Evolutionary conservation across 1,139 yeast species (phyloP).

Genomic region (Scheffersomyces parashehatae): DNA sequence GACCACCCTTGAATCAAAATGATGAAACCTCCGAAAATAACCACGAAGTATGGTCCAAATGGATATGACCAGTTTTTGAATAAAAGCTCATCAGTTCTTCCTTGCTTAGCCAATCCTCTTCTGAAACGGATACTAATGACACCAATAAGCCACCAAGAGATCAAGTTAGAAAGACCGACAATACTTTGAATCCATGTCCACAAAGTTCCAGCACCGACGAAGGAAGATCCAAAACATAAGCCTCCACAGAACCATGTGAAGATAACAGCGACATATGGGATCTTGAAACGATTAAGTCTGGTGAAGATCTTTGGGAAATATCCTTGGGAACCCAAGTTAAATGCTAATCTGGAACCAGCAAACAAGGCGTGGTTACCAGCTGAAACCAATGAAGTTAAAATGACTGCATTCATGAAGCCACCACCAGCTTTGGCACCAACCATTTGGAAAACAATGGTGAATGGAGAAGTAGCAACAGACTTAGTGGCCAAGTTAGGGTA

Average conservation of each 20-base stretch:
- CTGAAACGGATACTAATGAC: constrained; percentile 42
- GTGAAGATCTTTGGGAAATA: constrained; percentile 40
- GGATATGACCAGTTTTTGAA: constrained; percentile 46
- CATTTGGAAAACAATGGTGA: constrained; percentile 62
- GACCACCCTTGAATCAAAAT: constrained; percentile 51
- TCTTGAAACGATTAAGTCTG: constrained; percentile 32
- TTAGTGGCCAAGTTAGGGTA: constrained; percentile 41
- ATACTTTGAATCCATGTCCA: constrained; percentile 48
- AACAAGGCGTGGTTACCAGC: constrained; percentile 48
- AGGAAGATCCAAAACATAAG: constrained; percentile 44
- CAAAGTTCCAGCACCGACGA: constrained; percentile 43
- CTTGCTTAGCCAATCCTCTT: constrained; percentile 37
- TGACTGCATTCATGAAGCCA: constrained; percentile 46
- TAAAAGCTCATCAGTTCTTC: constrained; percentile 34
- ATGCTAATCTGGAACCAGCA: constrained; percentile 47
- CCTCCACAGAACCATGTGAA: constrained; percentile 46
- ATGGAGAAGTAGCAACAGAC: constrained; percentile 58
- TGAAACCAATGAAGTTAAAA: constrained; percentile 45
- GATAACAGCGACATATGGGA: constrained; percentile 43
- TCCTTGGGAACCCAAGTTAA: constrained; percentile 41
- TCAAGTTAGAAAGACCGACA: constrained; percentile 45
- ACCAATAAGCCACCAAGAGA: constrained; percentile 46
- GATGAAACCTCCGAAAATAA: constrained; percentile 35
- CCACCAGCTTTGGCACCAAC: constrained; percentile 48
- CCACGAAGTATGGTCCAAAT: constrained; percentile 41